phyloP scores from a whole-genome alignment of 176 grass and related monocot species.

The Oryza meridionalis region DNA sequence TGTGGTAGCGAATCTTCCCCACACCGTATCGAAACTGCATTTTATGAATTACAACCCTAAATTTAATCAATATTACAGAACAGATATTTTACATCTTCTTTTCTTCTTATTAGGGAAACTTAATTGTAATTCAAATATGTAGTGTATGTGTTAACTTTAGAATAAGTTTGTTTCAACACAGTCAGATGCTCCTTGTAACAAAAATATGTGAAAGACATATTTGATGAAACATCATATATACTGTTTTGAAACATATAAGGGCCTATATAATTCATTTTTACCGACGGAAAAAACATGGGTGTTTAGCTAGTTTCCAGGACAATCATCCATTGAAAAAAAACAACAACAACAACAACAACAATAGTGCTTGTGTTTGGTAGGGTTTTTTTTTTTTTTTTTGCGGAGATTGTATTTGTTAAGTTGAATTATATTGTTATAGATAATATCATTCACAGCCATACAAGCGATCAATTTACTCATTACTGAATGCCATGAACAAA shows the following conservation, averaged over 20 bases:
- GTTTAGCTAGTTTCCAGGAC: background rate
- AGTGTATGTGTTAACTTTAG: background rate
- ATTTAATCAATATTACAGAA: background rate
- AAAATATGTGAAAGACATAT: background rate
- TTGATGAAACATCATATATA: background rate
- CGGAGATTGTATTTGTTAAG: background rate
- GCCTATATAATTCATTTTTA: background rate
- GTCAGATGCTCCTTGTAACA: background rate
- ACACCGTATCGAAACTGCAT: background rate
- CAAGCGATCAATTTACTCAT: slow-evolving; percentile 24
- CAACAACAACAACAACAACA: too few relatives aligned
- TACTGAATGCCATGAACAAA: slow-evolving; percentile 9
- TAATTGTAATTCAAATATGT: background rate
- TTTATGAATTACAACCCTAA: background rate
- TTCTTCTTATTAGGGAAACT: background rate
- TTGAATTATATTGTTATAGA: background rate
- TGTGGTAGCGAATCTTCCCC: background rate
- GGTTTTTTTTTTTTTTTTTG: too few relatives aligned
- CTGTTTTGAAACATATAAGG: background rate
- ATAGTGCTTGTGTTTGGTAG: background rate
- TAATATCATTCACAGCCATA: background rate
- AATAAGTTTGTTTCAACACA: background rate
- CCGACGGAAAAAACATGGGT: background rate
- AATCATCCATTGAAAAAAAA: background rate
- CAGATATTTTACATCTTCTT: background rate